Evolutionary conservation across 2,329 filamentous ascomycete genomes (phyloP).

Genomic region (Ophiosphaerella herpotricha): DNA sequence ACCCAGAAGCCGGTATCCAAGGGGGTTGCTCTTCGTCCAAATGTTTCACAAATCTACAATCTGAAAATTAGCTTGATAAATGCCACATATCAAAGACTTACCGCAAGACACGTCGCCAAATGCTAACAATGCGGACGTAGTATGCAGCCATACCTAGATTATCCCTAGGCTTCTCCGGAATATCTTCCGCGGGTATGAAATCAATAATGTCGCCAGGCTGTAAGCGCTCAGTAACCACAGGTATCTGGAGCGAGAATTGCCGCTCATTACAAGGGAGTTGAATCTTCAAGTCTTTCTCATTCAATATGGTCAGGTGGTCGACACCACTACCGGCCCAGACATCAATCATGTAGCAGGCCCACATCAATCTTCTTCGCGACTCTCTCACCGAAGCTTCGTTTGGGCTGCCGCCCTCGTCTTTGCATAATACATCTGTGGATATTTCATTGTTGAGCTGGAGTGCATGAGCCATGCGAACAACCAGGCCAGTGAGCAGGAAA

Average conservation of each 20-base stretch:
- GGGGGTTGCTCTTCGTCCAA: conserved; percentile 38
- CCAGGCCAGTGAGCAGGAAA: conserved; percentile 37
- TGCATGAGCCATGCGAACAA: conserved; percentile 40
- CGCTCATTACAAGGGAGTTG: conserved; percentile 41
- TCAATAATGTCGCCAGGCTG: conserved; percentile 32
- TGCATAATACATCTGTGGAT: conserved; percentile 32
- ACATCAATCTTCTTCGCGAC: conserved; percentile 39
- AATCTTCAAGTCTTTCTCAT: conserved; percentile 39
- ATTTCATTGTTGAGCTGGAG: conserved; percentile 40
- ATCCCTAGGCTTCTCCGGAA: conserved; percentile 35
- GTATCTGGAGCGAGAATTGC: conserved; percentile 38
- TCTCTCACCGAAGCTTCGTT: conserved; percentile 38
- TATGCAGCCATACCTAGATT: conserved; percentile 41
- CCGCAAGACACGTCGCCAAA: conserved; percentile 38
- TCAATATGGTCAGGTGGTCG: conserved; percentile 39
- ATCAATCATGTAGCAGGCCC: conserved; percentile 43
- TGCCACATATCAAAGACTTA: conserved; percentile 3
- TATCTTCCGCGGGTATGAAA: conserved; percentile 26
- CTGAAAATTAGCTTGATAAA: neutral
- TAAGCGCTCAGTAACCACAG: conserved; percentile 34
- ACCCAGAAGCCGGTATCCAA: conserved; percentile 35
- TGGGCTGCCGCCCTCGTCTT: conserved; percentile 27
- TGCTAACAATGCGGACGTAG: conserved; percentile 38
- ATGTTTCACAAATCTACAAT: conserved; percentile 35
- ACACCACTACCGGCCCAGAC: conserved; percentile 42